A percentile compares a stretch with the other conserved stretches of the same genome.
These are phyloP conservation scores for Sugiyamaella neomexicana DNA, from an alignment of 1,139 yeast genomes.

Conservation along the genomic window DNA sequence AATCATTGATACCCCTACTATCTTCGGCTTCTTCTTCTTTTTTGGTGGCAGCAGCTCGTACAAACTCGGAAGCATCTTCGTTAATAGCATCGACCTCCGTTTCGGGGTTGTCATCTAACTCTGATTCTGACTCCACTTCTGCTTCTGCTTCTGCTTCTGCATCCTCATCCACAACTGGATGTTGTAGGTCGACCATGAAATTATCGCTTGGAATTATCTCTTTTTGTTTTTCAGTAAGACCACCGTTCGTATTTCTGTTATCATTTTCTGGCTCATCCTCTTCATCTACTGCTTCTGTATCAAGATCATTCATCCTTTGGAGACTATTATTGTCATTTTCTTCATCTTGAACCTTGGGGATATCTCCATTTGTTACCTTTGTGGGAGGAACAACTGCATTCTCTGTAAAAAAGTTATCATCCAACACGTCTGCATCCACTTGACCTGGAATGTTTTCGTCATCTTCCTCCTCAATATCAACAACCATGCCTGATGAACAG, in stretches of 20 bases:
- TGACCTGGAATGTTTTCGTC: background rate
- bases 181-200: too few relatives aligned
- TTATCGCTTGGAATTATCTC: too few relatives aligned
- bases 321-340: background rate
- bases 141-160: background rate
- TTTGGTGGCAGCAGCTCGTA: background rate
- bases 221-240: background rate
- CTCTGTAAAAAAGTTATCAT: background rate
- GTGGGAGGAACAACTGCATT: too few relatives aligned
- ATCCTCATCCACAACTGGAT: background rate
- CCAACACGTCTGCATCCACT: background rate
- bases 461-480: slow-evolving; percentile 5
- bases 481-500: background rate
- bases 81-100: too few relatives aligned
- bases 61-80: too few relatives aligned
- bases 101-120: too few relatives aligned
- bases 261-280: too few relatives aligned
- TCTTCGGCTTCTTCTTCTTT: background rate
- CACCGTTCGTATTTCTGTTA: too few relatives aligned
- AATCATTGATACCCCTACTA: background rate
- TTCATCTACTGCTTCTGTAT: background rate
- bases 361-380: too few relatives aligned
- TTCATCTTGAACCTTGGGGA: too few relatives aligned
- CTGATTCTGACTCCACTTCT: too few relatives aligned
- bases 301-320: slow-evolving; percentile 4